Evolutionary conservation across 2,329 filamentous ascomycete genomes (phyloP).

Genomic region (Pyrenophora graminea): DNA sequence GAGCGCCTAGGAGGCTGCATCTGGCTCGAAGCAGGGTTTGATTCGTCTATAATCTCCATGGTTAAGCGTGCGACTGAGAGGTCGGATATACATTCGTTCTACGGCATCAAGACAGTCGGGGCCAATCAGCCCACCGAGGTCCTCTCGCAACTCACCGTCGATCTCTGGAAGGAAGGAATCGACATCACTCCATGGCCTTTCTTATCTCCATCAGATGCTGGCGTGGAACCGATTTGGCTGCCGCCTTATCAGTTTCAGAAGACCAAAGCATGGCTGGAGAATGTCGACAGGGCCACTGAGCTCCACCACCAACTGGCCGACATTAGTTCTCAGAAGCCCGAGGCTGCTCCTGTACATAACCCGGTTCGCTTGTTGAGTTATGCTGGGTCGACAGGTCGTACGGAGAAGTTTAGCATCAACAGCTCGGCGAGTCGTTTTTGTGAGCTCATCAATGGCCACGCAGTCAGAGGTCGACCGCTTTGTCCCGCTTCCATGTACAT

Average conservation of each 20-base stretch:
- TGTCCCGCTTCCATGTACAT: conserved; percentile 28
- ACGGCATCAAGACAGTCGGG: conserved; percentile 10
- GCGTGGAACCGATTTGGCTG: conserved; percentile 43
- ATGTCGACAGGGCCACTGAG: background rate
- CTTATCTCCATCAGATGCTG: conserved; percentile 24
- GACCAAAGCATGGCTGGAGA: conserved; percentile 22
- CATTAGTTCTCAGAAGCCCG: too few species aligned
- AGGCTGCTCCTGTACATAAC: background rate
- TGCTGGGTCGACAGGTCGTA: too few species aligned
- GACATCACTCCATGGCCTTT: conserved; percentile 23
- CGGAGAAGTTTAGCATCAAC: background rate
- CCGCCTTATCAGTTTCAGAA: conserved; percentile 34
- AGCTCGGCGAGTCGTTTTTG: conserved; percentile 43
- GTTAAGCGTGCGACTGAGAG: conserved; percentile 28
- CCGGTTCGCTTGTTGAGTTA: background rate
- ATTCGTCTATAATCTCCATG: conserved; percentile 36
- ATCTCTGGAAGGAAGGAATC: conserved; percentile 51
- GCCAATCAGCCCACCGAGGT: conserved; percentile 5
- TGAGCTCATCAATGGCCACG: conserved; percentile 45
- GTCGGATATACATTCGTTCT: conserved; percentile 5
- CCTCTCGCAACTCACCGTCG: conserved; percentile 34
- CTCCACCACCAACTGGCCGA: too few species aligned
- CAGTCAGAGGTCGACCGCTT: conserved; percentile 18
- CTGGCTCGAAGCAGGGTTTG: conserved; percentile 31
- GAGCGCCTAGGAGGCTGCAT: conserved; percentile 24